Conservation (phyloP, 2,329 filamentous ascomycete species). For the Pestalotiopsis sp. region DNA sequence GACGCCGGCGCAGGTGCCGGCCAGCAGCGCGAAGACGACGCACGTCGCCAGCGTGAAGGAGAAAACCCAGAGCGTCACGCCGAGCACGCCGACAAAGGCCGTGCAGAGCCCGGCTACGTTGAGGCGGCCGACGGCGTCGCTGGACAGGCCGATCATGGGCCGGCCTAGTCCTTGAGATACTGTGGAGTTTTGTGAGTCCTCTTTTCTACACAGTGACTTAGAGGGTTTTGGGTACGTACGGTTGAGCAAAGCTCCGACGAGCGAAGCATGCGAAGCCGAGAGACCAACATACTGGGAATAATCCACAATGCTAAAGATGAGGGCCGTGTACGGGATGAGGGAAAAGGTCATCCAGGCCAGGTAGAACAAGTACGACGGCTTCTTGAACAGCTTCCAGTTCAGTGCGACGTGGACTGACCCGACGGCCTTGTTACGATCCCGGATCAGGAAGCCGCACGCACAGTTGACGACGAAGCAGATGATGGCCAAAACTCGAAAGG, state of each 20-base stretch:
- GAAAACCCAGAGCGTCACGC: slow-evolving; percentile 73
- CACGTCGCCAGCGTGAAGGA: slow-evolving; percentile 65
- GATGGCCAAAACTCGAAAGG: slow-evolving; percentile 45
- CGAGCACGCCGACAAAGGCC: slow-evolving; percentile 64
- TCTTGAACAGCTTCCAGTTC: slow-evolving; percentile 62
- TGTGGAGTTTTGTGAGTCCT: no score
- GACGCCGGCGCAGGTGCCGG: slow-evolving; percentile 69
- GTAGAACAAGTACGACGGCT: slow-evolving; percentile 65
- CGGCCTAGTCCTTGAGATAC: slow-evolving; percentile 68
- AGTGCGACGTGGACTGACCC: slow-evolving; percentile 70
- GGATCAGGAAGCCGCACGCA: slow-evolving; percentile 63
- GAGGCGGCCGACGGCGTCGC: slow-evolving; percentile 70
- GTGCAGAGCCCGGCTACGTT: slow-evolving; percentile 73
- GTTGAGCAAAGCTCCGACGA: slow-evolving; percentile 77
- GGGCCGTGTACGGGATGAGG: slow-evolving; percentile 73
- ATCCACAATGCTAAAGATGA: slow-evolving; percentile 77
- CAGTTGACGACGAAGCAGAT: slow-evolving; percentile 53
- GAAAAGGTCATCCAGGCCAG: slow-evolving; percentile 71
- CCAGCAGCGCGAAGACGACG: slow-evolving; percentile 70
- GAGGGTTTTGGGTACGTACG: no score
- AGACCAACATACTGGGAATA: slow-evolving; percentile 73
- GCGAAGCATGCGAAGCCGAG: slow-evolving; percentile 65
- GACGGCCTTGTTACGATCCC: slow-evolving; percentile 72
- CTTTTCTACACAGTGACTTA: no score
- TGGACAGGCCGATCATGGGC: slow-evolving; percentile 73